A percentile compares a stretch with the other conserved stretches of the same genome.
phyloP scores from a whole-genome alignment of 2,329 filamentous ascomycete genomes.

The Claviceps fusiformis region DNA sequence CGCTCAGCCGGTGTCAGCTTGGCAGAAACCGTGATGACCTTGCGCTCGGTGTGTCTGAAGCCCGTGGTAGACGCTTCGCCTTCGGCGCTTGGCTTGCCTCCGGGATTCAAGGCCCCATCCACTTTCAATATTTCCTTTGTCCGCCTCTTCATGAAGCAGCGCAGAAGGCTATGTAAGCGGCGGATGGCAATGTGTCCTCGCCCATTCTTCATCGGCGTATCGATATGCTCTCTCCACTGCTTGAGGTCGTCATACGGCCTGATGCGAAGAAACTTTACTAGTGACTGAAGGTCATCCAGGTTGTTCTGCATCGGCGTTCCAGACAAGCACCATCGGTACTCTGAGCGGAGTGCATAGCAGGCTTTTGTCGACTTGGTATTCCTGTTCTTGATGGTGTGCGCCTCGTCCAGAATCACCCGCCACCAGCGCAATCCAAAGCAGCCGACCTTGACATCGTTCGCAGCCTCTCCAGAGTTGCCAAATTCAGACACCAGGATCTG shows the following conservation, averaged over 20 bases:
- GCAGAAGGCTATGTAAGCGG: conserved; percentile 69
- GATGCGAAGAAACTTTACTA: conserved; percentile 86
- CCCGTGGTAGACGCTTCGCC: conserved; percentile 43
- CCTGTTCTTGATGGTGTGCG: conserved; percentile 96
- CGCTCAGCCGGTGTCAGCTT: conserved; percentile 70
- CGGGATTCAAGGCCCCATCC: conserved; percentile 66
- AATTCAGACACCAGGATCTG: conserved; percentile 90
- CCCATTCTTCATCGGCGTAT: conserved; percentile 76
- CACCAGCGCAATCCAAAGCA: conserved; percentile 94
- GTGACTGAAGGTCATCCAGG: conserved; percentile 84
- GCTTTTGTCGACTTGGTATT: conserved; percentile 93
- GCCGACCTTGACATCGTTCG: conserved; percentile 54
- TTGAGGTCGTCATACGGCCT: conserved; percentile 77
- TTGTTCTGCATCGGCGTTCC: conserved; percentile 98
- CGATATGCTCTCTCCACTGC: conserved; percentile 87
- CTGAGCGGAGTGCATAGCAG: conserved; percentile 68
- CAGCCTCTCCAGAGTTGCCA: conserved; percentile 49
- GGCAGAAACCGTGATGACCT: conserved; percentile 66
- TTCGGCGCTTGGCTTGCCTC: conserved; percentile 45
- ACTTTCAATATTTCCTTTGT: conserved; percentile 94
- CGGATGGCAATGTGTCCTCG: conserved; percentile 80
- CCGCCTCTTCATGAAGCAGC: conserved; percentile 96
- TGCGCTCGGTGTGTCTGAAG: conserved; percentile 87
- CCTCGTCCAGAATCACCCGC: conserved; percentile 87
- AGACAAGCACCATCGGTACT: conserved; percentile 92